A percentile compares a stretch with the other conserved stretches of the same genome.
These are phyloP conservation scores for Metschnikowia baotianmanensis DNA, from an alignment of 805 yeast genomes.

Conservation along the genomic window DNA sequence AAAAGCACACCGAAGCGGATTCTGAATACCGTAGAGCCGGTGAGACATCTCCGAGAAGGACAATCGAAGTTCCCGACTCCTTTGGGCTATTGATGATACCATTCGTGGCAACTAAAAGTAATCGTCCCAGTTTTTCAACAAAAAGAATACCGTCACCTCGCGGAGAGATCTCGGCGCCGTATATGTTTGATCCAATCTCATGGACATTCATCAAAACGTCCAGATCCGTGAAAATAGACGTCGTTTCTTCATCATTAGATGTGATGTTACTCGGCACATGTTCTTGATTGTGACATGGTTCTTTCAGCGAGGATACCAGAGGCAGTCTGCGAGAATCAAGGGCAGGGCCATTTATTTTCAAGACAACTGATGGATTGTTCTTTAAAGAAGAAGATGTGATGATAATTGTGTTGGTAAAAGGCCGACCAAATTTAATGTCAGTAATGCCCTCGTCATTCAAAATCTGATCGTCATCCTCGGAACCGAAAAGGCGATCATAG, in stretches of 20 bases:
- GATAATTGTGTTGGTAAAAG: slow-evolving; percentile 33
- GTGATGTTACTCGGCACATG: neutral
- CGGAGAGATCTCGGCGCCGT: slow-evolving; percentile 73
- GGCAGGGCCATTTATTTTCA: slow-evolving; percentile 30
- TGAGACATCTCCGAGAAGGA: slow-evolving; percentile 73
- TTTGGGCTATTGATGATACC: slow-evolving; percentile 7
- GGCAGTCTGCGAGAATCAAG: slow-evolving; percentile 2
- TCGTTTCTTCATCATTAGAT: slow-evolving; percentile 11
- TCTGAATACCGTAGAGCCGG: slow-evolving; percentile 70
- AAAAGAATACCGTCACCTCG: slow-evolving; percentile 84
- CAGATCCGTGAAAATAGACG: slow-evolving; percentile 26
- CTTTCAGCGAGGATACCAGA: neutral
- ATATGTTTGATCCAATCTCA: slow-evolving; percentile 80
- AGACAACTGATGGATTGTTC: slow-evolving; percentile 30
- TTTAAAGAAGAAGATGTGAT: slow-evolving; percentile 39
- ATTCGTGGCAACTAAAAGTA: slow-evolving; percentile 66
- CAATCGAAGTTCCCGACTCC: slow-evolving; percentile 47
- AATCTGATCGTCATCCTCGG: slow-evolving; percentile 28
- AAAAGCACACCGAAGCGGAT: slow-evolving; percentile 76
- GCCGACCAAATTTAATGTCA: slow-evolving; percentile 55
- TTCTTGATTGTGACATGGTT: neutral
- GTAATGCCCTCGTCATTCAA: slow-evolving; percentile 90
- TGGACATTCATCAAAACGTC: slow-evolving; percentile 53
- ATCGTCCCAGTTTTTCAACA: slow-evolving; percentile 72
- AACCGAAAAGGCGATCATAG: slow-evolving; percentile 9